Evolutionary conservation across 495 filamentous ascomycete genomes (phyloP).

Genomic region (Hypoxylon rickii): DNA sequence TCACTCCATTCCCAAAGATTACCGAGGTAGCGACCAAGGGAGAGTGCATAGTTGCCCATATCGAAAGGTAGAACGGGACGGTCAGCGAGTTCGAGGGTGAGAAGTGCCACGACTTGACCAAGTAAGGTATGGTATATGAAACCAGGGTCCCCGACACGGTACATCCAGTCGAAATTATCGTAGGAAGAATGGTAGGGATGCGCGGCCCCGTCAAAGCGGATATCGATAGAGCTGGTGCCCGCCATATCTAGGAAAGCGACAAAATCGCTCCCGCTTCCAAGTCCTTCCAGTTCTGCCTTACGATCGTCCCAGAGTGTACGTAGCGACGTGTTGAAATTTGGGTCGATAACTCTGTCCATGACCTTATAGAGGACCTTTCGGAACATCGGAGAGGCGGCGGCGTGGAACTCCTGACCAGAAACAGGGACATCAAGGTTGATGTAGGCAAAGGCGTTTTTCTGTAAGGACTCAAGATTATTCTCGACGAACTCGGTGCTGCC

Average conservation of each 20-base stretch:
- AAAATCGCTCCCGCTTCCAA: slow-evolving; percentile 86
- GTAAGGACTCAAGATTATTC: slow-evolving; percentile 79
- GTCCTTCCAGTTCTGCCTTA: slow-evolving; percentile 64
- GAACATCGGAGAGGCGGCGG: slow-evolving; percentile 78
- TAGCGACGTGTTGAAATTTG: slow-evolving; percentile 71
- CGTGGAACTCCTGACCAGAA: slow-evolving; percentile 71
- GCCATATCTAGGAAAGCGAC: slow-evolving; percentile 92
- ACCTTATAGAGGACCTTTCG: slow-evolving; percentile 70
- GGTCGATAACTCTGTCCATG: slow-evolving; percentile 74
- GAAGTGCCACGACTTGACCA: slow-evolving; percentile 76
- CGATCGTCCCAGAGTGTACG: slow-evolving; percentile 75
- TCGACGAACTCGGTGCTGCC: slow-evolving; percentile 96
- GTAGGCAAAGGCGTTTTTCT: slow-evolving; percentile 77
- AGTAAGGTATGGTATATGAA: slow-evolving; percentile 82
- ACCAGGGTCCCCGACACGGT: slow-evolving; percentile 73
- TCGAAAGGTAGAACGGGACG: slow-evolving; percentile 82
- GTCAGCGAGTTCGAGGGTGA: slow-evolving; percentile 86
- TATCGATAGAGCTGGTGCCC: slow-evolving; percentile 87
- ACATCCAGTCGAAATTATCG: slow-evolving; percentile 89
- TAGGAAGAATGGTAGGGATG: slow-evolving; percentile 85
- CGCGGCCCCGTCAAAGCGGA: slow-evolving; percentile 73
- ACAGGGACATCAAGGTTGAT: slow-evolving; percentile 92
- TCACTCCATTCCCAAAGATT: slow-evolving; percentile 69
- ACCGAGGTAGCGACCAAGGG: slow-evolving; percentile 62
- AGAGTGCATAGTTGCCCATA: slow-evolving; percentile 63